A percentile compares a stretch with the other conserved stretches of the same genome.
Conservation (phyloP, 306 rosid genomes). For the Crotalaria pallida region DNA sequence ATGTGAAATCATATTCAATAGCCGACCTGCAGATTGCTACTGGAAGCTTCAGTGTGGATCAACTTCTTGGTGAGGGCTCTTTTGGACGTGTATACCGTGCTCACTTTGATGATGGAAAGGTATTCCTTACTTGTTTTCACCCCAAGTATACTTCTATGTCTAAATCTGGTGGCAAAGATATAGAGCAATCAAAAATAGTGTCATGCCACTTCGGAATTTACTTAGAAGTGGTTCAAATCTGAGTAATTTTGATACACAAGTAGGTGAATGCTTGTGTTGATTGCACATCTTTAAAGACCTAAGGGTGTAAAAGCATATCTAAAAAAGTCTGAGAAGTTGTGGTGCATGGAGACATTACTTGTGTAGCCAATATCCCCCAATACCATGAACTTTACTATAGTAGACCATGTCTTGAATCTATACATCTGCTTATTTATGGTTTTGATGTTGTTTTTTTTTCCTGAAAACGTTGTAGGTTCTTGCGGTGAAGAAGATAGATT, state of each 20-base stretch:
- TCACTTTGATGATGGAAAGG: slow-evolving; percentile 89
- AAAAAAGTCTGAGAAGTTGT: background rate
- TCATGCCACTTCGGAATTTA: background rate
- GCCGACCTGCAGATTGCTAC: slow-evolving; percentile 98
- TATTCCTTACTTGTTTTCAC: slow-evolving; percentile 24
- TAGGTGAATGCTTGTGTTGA: background rate
- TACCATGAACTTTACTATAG: background rate
- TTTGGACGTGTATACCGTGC: slow-evolving; percentile 95
- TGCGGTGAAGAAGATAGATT: slow-evolving; percentile 92
- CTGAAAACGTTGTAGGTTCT: slow-evolving; percentile 57
- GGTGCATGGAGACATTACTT: background rate
- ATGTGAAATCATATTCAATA: slow-evolving; percentile 73
- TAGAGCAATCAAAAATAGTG: background rate
- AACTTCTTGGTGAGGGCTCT: slow-evolving; percentile 88
- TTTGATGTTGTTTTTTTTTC: slow-evolving; percentile 12
- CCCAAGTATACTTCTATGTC: background rate
- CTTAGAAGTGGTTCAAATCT: background rate
- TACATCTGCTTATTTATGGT: slow-evolving; percentile 8
- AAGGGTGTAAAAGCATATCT: background rate
- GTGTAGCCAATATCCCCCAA: background rate
- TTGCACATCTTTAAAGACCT: background rate
- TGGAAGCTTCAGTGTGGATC: slow-evolving; percentile 86
- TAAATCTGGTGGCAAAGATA: background rate
- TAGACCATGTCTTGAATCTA: background rate
- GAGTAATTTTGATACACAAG: background rate